These are phyloP conservation scores for Apiotrichum domesticum DNA, from an alignment of 1,284 basidiomycete species.

Conservation along the genomic window DNA sequence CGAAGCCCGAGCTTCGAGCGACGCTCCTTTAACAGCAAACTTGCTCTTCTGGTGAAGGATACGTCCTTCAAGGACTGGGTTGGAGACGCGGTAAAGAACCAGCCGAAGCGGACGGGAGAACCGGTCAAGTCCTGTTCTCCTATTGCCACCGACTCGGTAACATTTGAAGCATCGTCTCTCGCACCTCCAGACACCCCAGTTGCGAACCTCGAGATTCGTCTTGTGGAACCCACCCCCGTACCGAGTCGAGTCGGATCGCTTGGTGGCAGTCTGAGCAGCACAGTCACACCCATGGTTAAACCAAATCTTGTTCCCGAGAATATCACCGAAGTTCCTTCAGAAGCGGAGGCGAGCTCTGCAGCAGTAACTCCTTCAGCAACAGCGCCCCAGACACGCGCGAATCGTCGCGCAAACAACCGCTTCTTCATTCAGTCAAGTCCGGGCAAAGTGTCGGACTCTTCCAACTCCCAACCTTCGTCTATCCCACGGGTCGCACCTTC, in stretches of 20 bases:
- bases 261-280: constrained; percentile 16
- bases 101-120: neutral
- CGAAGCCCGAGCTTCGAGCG: constrained; percentile 21
- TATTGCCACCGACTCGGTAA: too few relatives aligned
- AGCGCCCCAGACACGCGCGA: neutral
- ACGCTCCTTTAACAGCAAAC: constrained; percentile 33
- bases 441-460: constrained; percentile 27
- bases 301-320: constrained; percentile 15
- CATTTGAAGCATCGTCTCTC: neutral
- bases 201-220: constrained; percentile 35
- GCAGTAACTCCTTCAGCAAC: neutral
- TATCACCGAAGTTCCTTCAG: constrained; percentile 10
- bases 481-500: neutral
- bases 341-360: constrained; percentile 23
- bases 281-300: neutral
- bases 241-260: constrained; percentile 40
- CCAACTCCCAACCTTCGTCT: constrained; percentile 8
- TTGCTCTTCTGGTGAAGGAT: constrained; percentile 35
- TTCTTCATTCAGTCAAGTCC: constrained; percentile 15
- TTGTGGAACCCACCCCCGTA: constrained; percentile 44
- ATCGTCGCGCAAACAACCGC: neutral
- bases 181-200: constrained; percentile 28
- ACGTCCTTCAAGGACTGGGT: constrained; percentile 44
- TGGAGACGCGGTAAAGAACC: constrained; percentile 32
- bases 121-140: too few relatives aligned